Percentiles rank a stretch among this genome's conserved stretches.
Evolutionary conservation across 1,284 basidiomycete genomes (phyloP).

Genomic region (Rhodofomes roseus): DNA sequence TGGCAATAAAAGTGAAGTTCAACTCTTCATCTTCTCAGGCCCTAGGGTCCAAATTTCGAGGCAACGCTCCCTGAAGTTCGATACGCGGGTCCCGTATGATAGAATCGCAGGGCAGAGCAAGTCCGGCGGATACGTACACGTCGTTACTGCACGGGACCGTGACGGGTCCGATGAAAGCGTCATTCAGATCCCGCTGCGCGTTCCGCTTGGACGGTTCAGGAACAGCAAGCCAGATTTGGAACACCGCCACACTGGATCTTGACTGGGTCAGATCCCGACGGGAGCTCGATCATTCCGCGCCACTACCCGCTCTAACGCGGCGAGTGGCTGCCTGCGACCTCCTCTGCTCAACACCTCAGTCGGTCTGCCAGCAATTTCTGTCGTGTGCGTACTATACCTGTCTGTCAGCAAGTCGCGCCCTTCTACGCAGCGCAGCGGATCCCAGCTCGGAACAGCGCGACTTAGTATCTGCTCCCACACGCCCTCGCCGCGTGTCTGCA

Average conservation of each 20-base stretch:
- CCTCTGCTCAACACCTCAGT: no score
- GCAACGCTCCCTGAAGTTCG: background rate
- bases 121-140: background rate
- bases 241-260: background rate
- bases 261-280: background rate
- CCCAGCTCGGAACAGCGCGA: background rate
- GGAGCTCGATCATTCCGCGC: background rate
- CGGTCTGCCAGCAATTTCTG: no score
- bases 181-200: background rate
- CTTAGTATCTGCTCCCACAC: background rate
- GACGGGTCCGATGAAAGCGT: background rate
- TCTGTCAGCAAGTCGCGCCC: background rate
- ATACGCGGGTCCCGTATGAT: background rate
- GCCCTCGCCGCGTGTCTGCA: background rate
- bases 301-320: background rate
- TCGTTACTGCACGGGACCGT: background rate
- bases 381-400: no score
- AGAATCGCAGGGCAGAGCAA: background rate
- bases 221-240: background rate
- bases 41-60: background rate
- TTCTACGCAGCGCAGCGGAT: no score
- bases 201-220: background rate
- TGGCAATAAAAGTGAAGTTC: background rate
- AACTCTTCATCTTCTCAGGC: background rate
- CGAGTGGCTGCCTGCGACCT: background rate